Evolutionary conservation across 768 basidiomycete genomes (phyloP).

Genomic region (Clavaria fumosa): DNA sequence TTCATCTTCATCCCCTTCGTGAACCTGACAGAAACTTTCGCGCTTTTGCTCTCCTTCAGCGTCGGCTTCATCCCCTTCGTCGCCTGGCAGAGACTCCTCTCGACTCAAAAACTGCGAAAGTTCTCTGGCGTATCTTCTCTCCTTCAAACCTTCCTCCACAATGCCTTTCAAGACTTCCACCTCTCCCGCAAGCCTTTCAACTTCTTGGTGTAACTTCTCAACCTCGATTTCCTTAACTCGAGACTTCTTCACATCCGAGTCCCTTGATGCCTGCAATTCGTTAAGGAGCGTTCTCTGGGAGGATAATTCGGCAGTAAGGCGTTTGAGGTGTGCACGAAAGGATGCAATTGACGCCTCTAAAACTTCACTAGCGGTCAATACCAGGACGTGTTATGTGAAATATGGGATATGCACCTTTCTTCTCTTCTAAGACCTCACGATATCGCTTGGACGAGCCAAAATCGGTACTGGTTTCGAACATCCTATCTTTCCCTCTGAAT

Average conservation of each 20-base stretch:
- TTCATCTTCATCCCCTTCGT: too few relatives aligned
- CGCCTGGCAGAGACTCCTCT: too few relatives aligned
- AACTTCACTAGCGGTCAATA: conserved; percentile 28
- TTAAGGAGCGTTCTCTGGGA: conserved; percentile 57
- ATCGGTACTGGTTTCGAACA: conserved; percentile 10
- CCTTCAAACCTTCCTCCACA: conserved; percentile 75
- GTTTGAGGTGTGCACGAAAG: conserved; percentile 58
- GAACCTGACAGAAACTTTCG: too few relatives aligned
- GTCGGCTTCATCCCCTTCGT: too few relatives aligned
- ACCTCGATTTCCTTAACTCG: conserved; percentile 53
- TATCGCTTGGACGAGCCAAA: conserved; percentile 37
- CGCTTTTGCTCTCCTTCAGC: too few relatives aligned
- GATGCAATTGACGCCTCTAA: conserved; percentile 66
- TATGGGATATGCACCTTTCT: conserved; percentile 49
- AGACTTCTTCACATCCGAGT: conserved; percentile 42
- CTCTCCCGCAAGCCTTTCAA: conserved; percentile 71
- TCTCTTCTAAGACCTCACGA: conserved; percentile 70
- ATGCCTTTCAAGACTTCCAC: conserved; percentile 77
- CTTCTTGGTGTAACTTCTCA: conserved; percentile 49
- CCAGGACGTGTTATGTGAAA: conserved; percentile 3
- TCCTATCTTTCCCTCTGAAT: conserved; percentile 25
- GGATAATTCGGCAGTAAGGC: conserved; percentile 66
- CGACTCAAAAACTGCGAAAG: too few relatives aligned
- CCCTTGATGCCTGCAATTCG: conserved; percentile 47
- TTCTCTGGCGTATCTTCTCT: conserved; percentile 44